phyloP scores from a whole-genome alignment of 345 rosid species.

The Rhizophora mangle region DNA sequence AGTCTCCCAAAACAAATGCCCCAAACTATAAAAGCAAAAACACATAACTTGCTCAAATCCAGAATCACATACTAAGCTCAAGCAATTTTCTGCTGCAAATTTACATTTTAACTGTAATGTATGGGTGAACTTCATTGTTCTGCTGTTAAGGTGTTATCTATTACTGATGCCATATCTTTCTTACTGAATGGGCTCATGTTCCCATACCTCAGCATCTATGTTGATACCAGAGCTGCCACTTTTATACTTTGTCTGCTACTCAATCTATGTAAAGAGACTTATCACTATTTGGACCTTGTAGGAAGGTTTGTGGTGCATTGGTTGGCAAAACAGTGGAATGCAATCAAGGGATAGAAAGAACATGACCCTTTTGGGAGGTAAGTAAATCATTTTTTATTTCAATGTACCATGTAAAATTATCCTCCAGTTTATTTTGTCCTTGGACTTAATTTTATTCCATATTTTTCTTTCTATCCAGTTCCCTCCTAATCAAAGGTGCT shows the following conservation, averaged over 20 bases:
- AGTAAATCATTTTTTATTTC: constrained; percentile 1
- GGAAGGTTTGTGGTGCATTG: constrained; percentile 91
- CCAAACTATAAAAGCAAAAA: too few relatives aligned
- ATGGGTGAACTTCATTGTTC: too few relatives aligned
- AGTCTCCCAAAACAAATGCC: too few relatives aligned
- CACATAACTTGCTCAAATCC: too few relatives aligned
- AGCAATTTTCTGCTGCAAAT: too few relatives aligned
- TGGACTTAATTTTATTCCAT: background rate
- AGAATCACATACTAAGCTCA: too few relatives aligned
- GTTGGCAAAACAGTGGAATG: constrained; percentile 96
- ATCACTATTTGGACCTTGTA: constrained; percentile 24
- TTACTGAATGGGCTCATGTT: background rate
- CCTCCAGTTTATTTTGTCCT: background rate
- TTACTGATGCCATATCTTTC: background rate
- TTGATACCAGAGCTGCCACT: background rate
- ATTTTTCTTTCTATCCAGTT: background rate
- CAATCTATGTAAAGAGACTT: background rate
- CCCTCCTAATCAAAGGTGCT: background rate
- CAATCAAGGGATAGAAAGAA: constrained; percentile 79
- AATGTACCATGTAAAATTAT: background rate
- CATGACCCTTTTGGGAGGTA: constrained; percentile 94
- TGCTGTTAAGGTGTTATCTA: too few relatives aligned
- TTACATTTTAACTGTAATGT: too few relatives aligned
- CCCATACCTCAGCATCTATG: background rate
- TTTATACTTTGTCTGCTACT: background rate